Base-by-base conservation (phyloP, 1,284 basidiomycete species). In the Hemileia vastatrix region DNA sequence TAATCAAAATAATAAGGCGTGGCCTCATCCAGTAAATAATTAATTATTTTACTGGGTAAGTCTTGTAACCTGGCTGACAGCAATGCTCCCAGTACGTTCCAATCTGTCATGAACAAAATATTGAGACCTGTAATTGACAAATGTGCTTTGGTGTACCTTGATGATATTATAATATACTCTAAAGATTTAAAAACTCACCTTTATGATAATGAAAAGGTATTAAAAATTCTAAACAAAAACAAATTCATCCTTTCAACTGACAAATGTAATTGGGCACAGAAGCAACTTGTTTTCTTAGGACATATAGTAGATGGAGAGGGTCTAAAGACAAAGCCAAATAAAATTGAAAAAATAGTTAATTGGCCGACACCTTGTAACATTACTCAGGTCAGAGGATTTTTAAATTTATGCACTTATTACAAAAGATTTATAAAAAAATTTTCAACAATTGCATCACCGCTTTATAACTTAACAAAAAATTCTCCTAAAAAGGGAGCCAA, bases 91-190 rank as follows among this genome's bases (percentile, higher is more conserved):
- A 45, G 54, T 8, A 59, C 57, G 5, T 67, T 67, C 54, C 78
- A 80, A 53, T 66, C 70, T 0, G 69, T 72, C 0, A 73, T 80
- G 58, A 76, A 68, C 1, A 40, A 61, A 44, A 18, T 44, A 13
- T 18, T 55, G 2, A 33, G 24, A 23, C n/a, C 40, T 9, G 15
- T n/a, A 9, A 33, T 55, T n/a, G 54, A 40, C 11, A 55, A 55
- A 44, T 55, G 9, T 21, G 32, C 40, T 24, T 40, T 55, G n/a
- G 54, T 55, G 1, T 55, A 55, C 21, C 15, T 43, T 21, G 54
- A 55, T 21, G 18, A 55, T 15, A 24, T 55, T 23, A 55, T 55
- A 4, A 45, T 55, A 1, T 55, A 21, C 40, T 55, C 54, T 9
- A 40, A 55, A 13, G 13, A 4, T 1, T 9, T 8, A 15, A n/a